Percentiles rank a stretch among this genome's conserved stretches.
Evolutionary conservation across 306 rosid species (phyloP).

Genomic region (Prunus davidiana): DNA sequence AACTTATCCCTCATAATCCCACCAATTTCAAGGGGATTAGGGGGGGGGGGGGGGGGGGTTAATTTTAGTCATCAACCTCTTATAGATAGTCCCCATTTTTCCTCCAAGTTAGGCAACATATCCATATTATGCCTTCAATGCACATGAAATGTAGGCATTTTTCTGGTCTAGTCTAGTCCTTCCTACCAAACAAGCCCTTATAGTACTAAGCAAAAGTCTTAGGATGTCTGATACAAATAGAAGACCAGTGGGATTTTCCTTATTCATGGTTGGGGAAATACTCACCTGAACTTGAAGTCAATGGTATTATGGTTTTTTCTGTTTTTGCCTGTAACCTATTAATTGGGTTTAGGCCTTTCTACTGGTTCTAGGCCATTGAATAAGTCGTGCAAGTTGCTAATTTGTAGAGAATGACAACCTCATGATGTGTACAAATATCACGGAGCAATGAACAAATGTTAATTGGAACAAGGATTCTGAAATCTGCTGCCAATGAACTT

Average conservation of each 20-base stretch:
- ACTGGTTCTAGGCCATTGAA: neutral
- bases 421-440: neutral
- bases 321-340: neutral
- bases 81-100: too few species aligned
- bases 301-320: neutral
- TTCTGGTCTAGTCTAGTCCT: too few species aligned
- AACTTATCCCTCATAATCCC: too few species aligned
- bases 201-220: neutral
- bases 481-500: neutral
- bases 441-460: neutral
- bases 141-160: too few species aligned
- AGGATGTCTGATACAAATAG: neutral
- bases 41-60: too few species aligned
- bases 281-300: neutral
- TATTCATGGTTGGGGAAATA: neutral
- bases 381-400: neutral
- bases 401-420: neutral
- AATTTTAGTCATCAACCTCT: too few species aligned
- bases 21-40: too few species aligned
- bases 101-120: too few species aligned
- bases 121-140: too few species aligned
- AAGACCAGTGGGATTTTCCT: neutral
- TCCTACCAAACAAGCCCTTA: too few species aligned
- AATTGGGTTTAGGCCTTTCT: neutral
- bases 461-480: neutral